Evolutionary conservation across 495 filamentous ascomycete species (phyloP), one percentile per base, ranked within the genome.

Genomic region (Trypethelium eluteriae): DNA sequence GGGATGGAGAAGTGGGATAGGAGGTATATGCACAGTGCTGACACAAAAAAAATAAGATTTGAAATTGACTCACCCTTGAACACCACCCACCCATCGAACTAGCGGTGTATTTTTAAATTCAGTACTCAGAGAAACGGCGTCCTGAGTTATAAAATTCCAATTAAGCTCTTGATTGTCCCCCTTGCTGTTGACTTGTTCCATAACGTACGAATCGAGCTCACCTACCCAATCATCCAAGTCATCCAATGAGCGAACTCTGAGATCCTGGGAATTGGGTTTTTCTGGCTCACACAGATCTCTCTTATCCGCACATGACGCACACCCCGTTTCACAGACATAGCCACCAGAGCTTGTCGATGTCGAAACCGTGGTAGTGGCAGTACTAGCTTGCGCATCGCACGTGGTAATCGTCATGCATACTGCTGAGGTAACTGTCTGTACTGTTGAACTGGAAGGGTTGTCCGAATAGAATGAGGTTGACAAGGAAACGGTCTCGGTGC

Each of bases 221-320:
- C 47, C 47, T 18, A 18, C 47, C 47, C 47, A 53, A 18, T 18
- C 18, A 53, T 18, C 47, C 47, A 53, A 18, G 47, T 7, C 6
- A 9, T 53, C 47, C 47, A 53, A 53, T 53, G 47, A 53, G 47
- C 47, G 47, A 53, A 53, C 47, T 7, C 16, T 53, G n/a, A 9
- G 47, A 53, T 53, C 5, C 47, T 53, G 3, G 47, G 5, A 53
- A 53, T 9, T 3, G 47, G n/a, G 6, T 9, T 25, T 18, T 53
- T 25, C 47, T 18, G 18, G 6, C 47, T 3, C 6, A 53, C 3
- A 12, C 5, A 18, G 7, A 18, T 53, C 47, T 53, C 47, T 53
- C 47, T 53, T 53, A 7, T 53, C 6, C 47, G 18, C n/a, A 53
- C 47, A 53, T 53, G 47, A 53, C 16, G 47, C 47, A 18, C 47